These are phyloP conservation scores for Eucalyptus brandiana DNA, from an alignment of 345 rosid species.

Conservation along the genomic window DNA sequence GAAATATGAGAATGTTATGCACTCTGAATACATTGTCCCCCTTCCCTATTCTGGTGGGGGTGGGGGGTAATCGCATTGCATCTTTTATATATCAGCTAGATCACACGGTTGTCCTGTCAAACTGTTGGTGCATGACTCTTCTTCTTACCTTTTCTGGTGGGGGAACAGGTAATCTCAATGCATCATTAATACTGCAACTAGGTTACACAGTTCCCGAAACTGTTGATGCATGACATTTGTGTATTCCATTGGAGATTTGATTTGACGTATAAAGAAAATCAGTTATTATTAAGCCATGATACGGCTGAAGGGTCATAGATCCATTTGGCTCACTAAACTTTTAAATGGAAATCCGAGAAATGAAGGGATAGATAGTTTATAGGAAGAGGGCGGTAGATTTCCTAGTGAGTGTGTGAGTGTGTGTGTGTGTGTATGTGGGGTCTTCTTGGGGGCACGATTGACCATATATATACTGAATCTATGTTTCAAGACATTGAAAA, in stretches of 20 bases:
- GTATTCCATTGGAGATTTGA: not conserved
- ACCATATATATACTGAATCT: too few species aligned
- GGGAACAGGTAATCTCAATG: not conserved
- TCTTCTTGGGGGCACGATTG: too few species aligned
- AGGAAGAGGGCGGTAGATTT: not conserved
- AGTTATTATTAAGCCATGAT: not conserved
- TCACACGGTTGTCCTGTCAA: not conserved
- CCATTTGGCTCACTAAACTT: not conserved
- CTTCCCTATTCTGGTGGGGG: not conserved
- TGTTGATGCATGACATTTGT: not conserved
- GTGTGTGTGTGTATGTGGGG: rapidly evolving
- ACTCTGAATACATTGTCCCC: not conserved
- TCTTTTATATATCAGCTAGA: not conserved
- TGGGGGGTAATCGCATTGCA: not conserved
- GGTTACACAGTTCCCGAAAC: not conserved
- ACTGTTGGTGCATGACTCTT: not conserved
- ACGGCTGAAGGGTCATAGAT: not conserved
- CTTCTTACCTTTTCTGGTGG: not conserved
- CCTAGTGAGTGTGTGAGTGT: not conserved
- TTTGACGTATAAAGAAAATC: not conserved
- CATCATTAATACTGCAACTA: not conserved
- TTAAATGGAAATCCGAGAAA: too few species aligned
- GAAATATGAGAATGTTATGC: not conserved
- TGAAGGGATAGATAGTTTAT: not conserved
- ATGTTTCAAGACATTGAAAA: too few species aligned